These are phyloP conservation scores for Chamaecyparis obtusa DNA, from an alignment of 75 land plant genomes.

Conservation along the genomic window DNA sequence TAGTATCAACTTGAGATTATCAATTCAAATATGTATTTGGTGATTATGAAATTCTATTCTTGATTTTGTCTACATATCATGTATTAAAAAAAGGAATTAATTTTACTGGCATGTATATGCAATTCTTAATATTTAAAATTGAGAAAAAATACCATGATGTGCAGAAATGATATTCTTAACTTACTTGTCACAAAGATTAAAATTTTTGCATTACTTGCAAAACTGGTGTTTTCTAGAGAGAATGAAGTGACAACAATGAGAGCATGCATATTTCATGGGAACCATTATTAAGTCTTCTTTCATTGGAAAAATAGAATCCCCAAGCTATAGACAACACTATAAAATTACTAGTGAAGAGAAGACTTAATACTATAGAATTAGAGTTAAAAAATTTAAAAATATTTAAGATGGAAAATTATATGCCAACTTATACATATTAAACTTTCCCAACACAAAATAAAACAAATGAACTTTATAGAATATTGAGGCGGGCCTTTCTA, in stretches of 20 bases:
- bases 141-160: not conserved
- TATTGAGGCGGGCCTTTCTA: not conserved
- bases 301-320: slow-evolving; percentile 51
- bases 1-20: not conserved
- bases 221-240: slow-evolving; percentile 38
- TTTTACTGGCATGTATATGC: not conserved
- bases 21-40: not conserved
- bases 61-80: not conserved
- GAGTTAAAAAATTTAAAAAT: not conserved
- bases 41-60: not conserved
- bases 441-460: not conserved
- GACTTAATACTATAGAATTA: not conserved
- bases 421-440: not conserved
- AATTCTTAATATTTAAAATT: too few relatives aligned
- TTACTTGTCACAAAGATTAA: slow-evolving; percentile 45
- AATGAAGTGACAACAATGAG: slow-evolving; percentile 48
- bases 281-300: slow-evolving; percentile 62
- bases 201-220: slow-evolving; percentile 46
- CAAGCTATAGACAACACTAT: slow-evolving; percentile 30
- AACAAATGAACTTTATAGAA: not conserved
- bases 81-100: not conserved
- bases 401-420: not conserved
- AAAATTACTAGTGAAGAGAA: not conserved
- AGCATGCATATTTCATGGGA: slow-evolving; percentile 47
- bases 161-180: not conserved